Evolutionary conservation across 352 stramenopile genomes (phyloP), one percentile per base, ranked within the genome.

Genomic region (Phytophthora litchii): DNA sequence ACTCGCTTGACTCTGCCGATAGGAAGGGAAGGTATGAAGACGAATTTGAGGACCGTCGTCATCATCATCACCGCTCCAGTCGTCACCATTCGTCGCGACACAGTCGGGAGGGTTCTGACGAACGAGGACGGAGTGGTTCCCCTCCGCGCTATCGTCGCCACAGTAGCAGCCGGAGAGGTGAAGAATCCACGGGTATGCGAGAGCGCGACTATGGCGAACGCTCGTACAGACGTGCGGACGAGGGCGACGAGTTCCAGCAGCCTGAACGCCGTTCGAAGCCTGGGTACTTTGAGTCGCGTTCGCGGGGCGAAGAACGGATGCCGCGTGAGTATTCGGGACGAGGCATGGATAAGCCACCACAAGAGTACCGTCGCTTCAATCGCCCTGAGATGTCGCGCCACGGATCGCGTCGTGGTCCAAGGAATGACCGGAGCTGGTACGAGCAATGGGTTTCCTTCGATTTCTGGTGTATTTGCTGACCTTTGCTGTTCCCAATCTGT

Each of bases 341-440:
- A 41, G 53, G 54, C 34, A 37, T 63, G 60, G 50, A 70, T 35
- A 67, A 63, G 45, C 25, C 48, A 10, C 23, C 54, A 34, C 65
- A 63, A 47, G 61, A 67, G 38, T 55, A 55, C 51, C 66, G 61
- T 61, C 66, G 60, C 37, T 65, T 68, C 35, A 50, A 51, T 45
- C 66, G 61, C 14, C 46, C 55, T 14, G 66, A 74, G 36, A 67
- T 68, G 60, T 57, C 53, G 40, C 64, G 52, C 25, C 52, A 64
- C 4, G 48, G 65, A 60, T 67, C 66, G 40, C 66, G 66, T 61
- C 60, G 55, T 34, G 50, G 54, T 36, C 51, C 51, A 23, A 50
- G 60, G 8, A 57, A 67, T 35, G 66, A 74, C 35, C 55, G 50
- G 9, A 74, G 66, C 50, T 74, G 66, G 66, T 70, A 68, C 16